Base-by-base conservation (phyloP, 306 rosid species). In the Arachis stenosperma region DNA sequence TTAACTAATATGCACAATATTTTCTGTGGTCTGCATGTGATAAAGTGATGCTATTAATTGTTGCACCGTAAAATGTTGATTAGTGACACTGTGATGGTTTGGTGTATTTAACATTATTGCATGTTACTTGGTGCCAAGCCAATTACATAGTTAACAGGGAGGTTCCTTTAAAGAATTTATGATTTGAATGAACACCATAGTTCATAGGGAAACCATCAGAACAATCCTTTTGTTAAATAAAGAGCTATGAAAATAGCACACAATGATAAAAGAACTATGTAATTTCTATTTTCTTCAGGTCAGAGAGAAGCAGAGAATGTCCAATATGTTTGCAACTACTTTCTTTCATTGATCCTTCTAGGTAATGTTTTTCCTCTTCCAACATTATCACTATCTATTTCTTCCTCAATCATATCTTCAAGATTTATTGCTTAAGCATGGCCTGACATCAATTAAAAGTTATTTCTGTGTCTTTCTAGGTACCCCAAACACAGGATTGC, bases 301-400 rank as follows among this genome's bases (percentile, higher is more conserved):
- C 96, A 58, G 92, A 89, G 63, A 88, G 97, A 88, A 93, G 98
- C 80, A 81, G 82, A 76, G 97, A 91, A 51, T 93, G 98, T 81
- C 98, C 98, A 36, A 88, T 91, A 74, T 93, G 98, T 81, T 89
- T 96, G 90, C 98, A 88, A 82, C 80, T 71, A 15, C 86, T 94
- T 78, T 71, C 82, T 81, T 75, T 94, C 82, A 88, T 86, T 69
- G 98, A 94, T 75, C 90, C 97, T 64, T 82, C 86, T n/a, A 69
- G 90, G 98, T 94, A 84, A 73, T 54, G 75, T 39, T 13, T 52
- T 12, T 48, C 0, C 67, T 76, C 67, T 40, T 61, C 43, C 61
- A 53, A 39, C 11, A 4, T 9, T 48, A 37, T 10, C 48, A n/a
- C 8, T 40, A 11, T 68, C 36, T 14, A 27, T 36, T 8, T 2